Conservation (phyloP, 345 rosid species). For the Carallia brachiata region DNA sequence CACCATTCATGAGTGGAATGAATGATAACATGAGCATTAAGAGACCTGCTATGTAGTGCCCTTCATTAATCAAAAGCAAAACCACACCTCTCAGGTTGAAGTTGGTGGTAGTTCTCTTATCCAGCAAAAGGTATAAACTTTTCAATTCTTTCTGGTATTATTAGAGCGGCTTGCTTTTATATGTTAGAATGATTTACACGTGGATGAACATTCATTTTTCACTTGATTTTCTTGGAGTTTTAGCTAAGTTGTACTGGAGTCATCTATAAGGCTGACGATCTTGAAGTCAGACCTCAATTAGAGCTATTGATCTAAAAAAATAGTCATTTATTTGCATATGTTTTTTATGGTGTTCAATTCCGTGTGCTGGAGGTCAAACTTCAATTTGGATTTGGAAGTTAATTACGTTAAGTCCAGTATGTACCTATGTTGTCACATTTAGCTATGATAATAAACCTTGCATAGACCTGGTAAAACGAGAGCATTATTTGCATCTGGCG, state of each 20-base stretch:
- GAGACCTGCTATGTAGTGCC: conserved; percentile 24
- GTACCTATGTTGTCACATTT: too few relatives aligned
- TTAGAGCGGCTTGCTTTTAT: not conserved
- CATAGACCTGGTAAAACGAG: too few relatives aligned
- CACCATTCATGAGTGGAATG: conserved; percentile 29
- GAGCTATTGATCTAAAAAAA: too few relatives aligned
- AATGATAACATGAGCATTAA: conserved; percentile 32
- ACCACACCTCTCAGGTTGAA: conserved; percentile 30
- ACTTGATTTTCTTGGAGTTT: not conserved
- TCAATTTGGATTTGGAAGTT: too few relatives aligned
- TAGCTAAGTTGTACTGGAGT: too few relatives aligned
- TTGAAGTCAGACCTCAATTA: too few relatives aligned
- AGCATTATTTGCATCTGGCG: not conserved
- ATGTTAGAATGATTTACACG: not conserved
- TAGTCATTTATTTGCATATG: too few relatives aligned
- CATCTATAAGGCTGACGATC: not conserved
- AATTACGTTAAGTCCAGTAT: too few relatives aligned
- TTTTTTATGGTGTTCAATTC: too few relatives aligned
- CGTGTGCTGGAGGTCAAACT: too few relatives aligned
- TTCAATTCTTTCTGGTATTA: conserved; percentile 13
- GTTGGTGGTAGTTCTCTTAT: conserved; percentile 30
- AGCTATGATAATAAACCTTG: too few relatives aligned
- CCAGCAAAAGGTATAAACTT: conserved; percentile 50
- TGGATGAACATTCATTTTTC: not conserved
- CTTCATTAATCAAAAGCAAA: conserved; percentile 37